Percentiles rank a stretch among this genome's conserved stretches.
phyloP scores from a whole-genome alignment of 1,284 basidiomycete species.

The Pascua guehoae region DNA sequence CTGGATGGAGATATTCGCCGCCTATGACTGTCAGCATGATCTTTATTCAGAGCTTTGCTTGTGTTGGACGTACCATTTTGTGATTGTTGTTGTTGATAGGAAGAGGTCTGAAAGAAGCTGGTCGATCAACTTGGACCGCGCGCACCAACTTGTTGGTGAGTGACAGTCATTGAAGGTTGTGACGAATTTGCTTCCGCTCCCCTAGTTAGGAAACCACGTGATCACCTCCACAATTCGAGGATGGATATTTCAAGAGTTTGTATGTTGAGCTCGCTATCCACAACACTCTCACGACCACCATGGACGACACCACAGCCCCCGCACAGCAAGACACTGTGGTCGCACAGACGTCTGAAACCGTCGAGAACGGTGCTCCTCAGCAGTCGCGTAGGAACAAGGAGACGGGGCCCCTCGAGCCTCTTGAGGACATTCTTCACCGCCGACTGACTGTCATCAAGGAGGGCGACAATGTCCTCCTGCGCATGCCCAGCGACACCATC shows the following conservation, averaged over 20 bases:
- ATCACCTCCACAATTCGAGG: not conserved
- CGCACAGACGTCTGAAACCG: not conserved
- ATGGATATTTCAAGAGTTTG: not conserved
- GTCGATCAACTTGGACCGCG: not conserved
- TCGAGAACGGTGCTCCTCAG: not conserved
- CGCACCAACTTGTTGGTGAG: not conserved
- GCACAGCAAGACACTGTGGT: not conserved
- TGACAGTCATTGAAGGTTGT: too few species aligned
- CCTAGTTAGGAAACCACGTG: not conserved
- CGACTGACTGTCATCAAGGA: conserved; percentile 44
- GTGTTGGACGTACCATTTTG: conserved; percentile 6
- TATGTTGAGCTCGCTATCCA: too few species aligned
- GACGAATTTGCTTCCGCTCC: not conserved
- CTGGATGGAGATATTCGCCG: conserved; percentile 51
- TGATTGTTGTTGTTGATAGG: not conserved
- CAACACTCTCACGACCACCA: not conserved
- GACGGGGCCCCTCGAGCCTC: conserved; percentile 18
- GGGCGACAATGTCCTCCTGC: conserved; percentile 51
- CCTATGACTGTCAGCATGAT: conserved; percentile 23
- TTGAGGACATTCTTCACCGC: conserved; percentile 36
- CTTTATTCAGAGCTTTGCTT: not conserved
- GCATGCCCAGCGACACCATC: conserved; percentile 49
- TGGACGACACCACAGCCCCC: not conserved
- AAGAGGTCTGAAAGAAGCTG: not conserved
- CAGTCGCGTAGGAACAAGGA: not conserved